phyloP scores from a whole-genome alignment of 352 stramenopile species.

The Pythium oligandrum region DNA sequence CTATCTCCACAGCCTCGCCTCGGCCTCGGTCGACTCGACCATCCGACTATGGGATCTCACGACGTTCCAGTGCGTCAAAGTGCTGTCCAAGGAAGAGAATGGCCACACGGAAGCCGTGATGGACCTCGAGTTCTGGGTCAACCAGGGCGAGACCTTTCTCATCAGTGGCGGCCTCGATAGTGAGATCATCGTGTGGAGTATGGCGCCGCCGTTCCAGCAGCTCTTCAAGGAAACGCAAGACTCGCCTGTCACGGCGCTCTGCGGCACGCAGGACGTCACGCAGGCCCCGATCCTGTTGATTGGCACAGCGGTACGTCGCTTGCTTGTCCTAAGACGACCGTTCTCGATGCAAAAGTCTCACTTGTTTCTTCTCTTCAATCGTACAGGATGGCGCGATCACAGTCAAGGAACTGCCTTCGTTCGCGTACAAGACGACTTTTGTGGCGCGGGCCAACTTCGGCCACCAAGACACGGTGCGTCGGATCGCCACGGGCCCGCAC shows the following conservation, averaged over 20 bases:
- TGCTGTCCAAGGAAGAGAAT: conserved; percentile 59
- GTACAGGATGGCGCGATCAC: conserved; percentile 68
- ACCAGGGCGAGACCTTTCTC: conserved; percentile 80
- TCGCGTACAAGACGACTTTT: conserved; percentile 81
- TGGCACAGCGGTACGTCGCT: conserved; percentile 50
- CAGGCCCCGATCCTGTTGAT: conserved; percentile 74
- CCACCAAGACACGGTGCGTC: conserved; percentile 72
- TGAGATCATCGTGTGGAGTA: conserved; percentile 83
- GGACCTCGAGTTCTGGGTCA: conserved; percentile 86
- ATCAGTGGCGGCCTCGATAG: conserved; percentile 76
- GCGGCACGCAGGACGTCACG: conserved; percentile 53
- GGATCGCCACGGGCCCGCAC: conserved; percentile 62
- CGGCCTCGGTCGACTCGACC: conserved; percentile 74
- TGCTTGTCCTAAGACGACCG: too few relatives aligned
- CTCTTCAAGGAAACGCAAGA: conserved; percentile 82
- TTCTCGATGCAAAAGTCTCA: too few relatives aligned
- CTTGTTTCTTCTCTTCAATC: too few relatives aligned
- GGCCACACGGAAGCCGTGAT: conserved; percentile 81
- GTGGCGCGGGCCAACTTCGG: conserved; percentile 52
- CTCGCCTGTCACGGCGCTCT: conserved; percentile 69
- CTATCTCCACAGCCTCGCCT: conserved; percentile 39
- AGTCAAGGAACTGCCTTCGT: conserved; percentile 80
- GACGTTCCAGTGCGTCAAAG: conserved; percentile 79
- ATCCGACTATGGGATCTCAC: conserved; percentile 82
- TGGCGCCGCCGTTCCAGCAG: conserved; percentile 70